Percentiles rank a stretch among this genome's conserved stretches.
These are phyloP conservation scores for Hippophae gyantsensis DNA, from an alignment of 306 rosid species.

Conservation along the genomic window DNA sequence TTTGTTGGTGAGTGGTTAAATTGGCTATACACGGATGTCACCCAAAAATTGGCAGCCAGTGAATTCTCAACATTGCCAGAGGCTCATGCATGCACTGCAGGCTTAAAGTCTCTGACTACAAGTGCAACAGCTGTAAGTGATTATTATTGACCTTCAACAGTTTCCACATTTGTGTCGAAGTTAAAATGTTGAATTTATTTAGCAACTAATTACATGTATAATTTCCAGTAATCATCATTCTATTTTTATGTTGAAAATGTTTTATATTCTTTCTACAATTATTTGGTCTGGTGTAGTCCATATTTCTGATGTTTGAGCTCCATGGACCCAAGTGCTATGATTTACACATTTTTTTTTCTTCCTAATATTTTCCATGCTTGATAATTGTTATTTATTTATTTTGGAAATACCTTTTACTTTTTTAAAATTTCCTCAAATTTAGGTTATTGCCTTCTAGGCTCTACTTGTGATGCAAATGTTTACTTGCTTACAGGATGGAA, in stretches of 20 bases:
- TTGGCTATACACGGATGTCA: slow-evolving; percentile 85
- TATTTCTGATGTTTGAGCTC: too few relatives aligned
- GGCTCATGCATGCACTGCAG: slow-evolving; percentile 99
- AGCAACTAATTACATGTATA: too few relatives aligned
- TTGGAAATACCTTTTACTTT: neutral
- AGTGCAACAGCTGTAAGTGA: slow-evolving; percentile 78
- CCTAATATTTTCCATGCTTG: neutral
- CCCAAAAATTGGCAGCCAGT: slow-evolving; percentile 61
- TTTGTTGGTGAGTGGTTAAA: slow-evolving; percentile 89
- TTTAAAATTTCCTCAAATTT: too few relatives aligned
- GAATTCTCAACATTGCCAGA: slow-evolving; percentile 88
- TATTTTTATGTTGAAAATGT: too few relatives aligned
- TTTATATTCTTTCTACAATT: too few relatives aligned
- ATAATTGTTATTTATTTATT: neutral
- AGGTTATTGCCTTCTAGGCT: neutral
- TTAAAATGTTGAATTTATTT: too few relatives aligned
- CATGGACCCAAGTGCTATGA: too few relatives aligned
- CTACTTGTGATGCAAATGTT: neutral
- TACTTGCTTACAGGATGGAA: slow-evolving; percentile 57
- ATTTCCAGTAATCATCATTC: too few relatives aligned
- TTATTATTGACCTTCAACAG: slow-evolving; percentile 2
- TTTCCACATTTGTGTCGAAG: neutral
- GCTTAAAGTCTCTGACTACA: slow-evolving; percentile 91
- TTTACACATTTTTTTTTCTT: neutral
- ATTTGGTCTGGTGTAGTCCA: too few relatives aligned